Base-by-base conservation (phyloP, 495 filamentous ascomycete species). In the Trichoderma erinaceum region DNA sequence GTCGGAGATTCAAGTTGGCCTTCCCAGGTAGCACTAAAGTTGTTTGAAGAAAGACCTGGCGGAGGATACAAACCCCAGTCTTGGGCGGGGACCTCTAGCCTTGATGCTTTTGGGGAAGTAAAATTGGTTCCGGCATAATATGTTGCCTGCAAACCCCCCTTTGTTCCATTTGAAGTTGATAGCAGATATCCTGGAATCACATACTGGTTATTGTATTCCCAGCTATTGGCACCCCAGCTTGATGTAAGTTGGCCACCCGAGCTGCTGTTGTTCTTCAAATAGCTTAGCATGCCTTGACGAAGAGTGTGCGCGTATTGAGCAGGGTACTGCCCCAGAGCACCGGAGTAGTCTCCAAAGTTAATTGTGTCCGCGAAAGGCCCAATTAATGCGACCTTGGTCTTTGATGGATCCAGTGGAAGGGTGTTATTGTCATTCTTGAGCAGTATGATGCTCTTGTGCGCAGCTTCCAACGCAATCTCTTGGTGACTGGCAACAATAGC, bases 21-120 rank as follows among this genome's bases (percentile, higher is more conserved):
- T 66, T 80, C 78, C 78, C 77, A 81, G 13, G 74, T 69, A 15
- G 74, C 78, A 56, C 79, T 81, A 68, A 80, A 82, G 66, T 79
- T 79, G 66, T 80, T 81, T 1, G 77, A 79, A 13, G 78, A 68
- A 11, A 80, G 72, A 3, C 77, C 78, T 0, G 74, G 71, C 6
- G 78, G 78, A 3, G 78, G 78, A 64, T 80, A 81, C 27, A 80
- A 41, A 2, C 78, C 78, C 78, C 79, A 81, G 29, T 80, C 77
- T 2, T 78, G 72, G 27, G 76, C 76, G 0, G 79, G 79, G 1
- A 72, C 71, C 58, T 81, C 79, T 16, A 76, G 46, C 41, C 70
- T 71, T 38, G 75, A 64, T 10, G 66, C 71, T 46, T 70, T 56
- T 4, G 78, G 72, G 35, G 75, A 68, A n/a, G 71, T 70, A 66